Evolutionary conservation across 1,139 yeast genomes (phyloP).

Genomic region (Kodamaea derodonti): DNA sequence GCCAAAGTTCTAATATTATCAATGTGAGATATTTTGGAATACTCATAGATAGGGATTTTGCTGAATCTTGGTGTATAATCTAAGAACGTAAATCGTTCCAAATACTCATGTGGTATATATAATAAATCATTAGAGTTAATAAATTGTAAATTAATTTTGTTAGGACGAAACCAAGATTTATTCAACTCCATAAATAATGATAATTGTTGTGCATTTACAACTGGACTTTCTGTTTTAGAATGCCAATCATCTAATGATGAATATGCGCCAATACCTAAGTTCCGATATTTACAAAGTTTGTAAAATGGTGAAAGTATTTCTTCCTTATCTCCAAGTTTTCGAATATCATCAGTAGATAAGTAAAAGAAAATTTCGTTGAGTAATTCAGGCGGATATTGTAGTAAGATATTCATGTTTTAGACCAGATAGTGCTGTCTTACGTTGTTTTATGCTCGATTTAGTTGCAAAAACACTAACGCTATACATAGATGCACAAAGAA

Average conservation of each 20-base stretch:
- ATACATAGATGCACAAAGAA: no score
- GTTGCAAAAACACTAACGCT: no score
- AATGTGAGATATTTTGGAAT: not conserved
- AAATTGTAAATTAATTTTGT: not conserved
- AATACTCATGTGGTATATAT: not conserved
- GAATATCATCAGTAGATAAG: not conserved
- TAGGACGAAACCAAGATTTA: not conserved
- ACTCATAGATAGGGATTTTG: not conserved
- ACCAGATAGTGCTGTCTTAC: no score
- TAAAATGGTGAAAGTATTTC: not conserved
- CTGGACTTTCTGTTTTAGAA: not conserved
- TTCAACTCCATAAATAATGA: not conserved
- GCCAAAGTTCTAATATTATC: not conserved
- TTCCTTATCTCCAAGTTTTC: not conserved
- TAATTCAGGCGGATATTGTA: not conserved
- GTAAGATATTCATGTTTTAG: not conserved
- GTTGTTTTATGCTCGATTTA: no score
- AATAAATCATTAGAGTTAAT: not conserved
- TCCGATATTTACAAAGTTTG: not conserved
- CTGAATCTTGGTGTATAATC: not conserved
- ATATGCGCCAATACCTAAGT: not conserved
- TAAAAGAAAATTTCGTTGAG: not conserved
- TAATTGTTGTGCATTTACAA: not conserved
- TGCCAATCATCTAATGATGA: not conserved
- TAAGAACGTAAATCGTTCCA: not conserved